phyloP scores from a whole-genome alignment of 2,329 filamentous ascomycete species.

The Fusarium udum region DNA sequence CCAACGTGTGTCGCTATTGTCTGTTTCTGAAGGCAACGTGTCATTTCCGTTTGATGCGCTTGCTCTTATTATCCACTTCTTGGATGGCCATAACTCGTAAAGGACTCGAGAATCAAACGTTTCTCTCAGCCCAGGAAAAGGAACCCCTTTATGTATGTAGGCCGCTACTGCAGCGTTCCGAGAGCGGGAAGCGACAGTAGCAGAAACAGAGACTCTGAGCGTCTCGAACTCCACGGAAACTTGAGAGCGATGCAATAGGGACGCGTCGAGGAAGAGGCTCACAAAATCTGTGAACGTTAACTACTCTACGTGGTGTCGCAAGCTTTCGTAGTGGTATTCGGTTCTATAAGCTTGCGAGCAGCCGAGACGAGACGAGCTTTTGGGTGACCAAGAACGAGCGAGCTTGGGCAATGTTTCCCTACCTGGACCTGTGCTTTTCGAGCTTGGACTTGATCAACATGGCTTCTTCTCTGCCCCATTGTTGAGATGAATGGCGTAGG shows the following conservation, averaged over 20 bases:
- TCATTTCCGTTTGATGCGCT: neutral
- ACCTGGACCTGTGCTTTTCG: neutral
- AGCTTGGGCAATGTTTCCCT: conserved; percentile 7
- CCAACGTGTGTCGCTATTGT: neutral
- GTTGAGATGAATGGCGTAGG: conserved; percentile 10
- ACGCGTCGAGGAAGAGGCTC: conserved; percentile 13
- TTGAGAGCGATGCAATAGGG: neutral
- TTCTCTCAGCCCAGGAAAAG: conserved; percentile 5
- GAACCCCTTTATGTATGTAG: conserved; percentile 34
- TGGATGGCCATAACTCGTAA: neutral
- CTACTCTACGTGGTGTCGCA: neutral
- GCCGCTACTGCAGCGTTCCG: conserved; percentile 37
- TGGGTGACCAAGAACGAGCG: conserved; percentile 4
- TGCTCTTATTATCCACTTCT: neutral
- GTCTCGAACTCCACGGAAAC: conserved; percentile 9
- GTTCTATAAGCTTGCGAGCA: conserved; percentile 26
- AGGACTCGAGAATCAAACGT: conserved; percentile 1
- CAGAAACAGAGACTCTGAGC: conserved; percentile 28
- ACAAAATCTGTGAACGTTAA: conserved; percentile 12
- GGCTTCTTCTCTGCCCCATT: neutral
- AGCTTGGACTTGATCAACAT: conserved; percentile 14
- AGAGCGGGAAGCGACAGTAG: conserved; percentile 36
- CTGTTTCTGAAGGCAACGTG: neutral
- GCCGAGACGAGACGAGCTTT: conserved; percentile 18
- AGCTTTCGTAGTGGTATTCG: conserved; percentile 14